Evolutionary conservation across 1,284 basidiomycete genomes (phyloP).

Genomic region (Malassezia furfur): DNA sequence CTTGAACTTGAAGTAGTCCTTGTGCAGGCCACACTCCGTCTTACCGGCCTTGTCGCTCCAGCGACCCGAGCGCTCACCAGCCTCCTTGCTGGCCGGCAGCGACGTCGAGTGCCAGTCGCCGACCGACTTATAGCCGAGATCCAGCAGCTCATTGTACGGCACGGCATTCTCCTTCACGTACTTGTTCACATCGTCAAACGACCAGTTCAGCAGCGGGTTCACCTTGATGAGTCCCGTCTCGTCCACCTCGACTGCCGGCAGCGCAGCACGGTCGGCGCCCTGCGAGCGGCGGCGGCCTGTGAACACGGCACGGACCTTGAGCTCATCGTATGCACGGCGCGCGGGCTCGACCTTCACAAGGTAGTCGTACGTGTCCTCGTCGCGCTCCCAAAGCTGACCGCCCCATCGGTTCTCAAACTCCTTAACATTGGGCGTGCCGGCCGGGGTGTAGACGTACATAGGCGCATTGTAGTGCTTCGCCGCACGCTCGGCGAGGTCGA

Average conservation of each 20-base stretch:
- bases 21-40: slow-evolving; percentile 88
- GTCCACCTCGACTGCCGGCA: slow-evolving; percentile 83
- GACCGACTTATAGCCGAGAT: slow-evolving; percentile 83
- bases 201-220: slow-evolving; percentile 87
- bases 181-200: slow-evolving; percentile 71
- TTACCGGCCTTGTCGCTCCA: slow-evolving; percentile 80
- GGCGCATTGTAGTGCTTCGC: slow-evolving; percentile 64
- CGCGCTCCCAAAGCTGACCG: slow-evolving; percentile 72
- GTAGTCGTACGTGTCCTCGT: slow-evolving; percentile 84
- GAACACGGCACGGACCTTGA: slow-evolving; percentile 77
- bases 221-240: slow-evolving; percentile 84
- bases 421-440: slow-evolving; percentile 59
- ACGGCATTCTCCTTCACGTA: slow-evolving; percentile 77
- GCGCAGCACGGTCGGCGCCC: slow-evolving; percentile 70
- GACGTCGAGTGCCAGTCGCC: slow-evolving; percentile 94
- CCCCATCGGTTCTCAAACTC: slow-evolving; percentile 80
- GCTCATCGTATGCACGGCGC: slow-evolving; percentile 70
- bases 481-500: slow-evolving; percentile 72
- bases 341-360: slow-evolving; percentile 93
- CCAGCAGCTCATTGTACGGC: slow-evolving; percentile 77
- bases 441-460: slow-evolving; percentile 71
- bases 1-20: slow-evolving; percentile 46
- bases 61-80: slow-evolving; percentile 76
- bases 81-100: slow-evolving; percentile 53
- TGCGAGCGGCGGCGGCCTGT: slow-evolving; percentile 87